Conservation (phyloP, 345 rosid species). For the Eucalyptus marginata region DNA sequence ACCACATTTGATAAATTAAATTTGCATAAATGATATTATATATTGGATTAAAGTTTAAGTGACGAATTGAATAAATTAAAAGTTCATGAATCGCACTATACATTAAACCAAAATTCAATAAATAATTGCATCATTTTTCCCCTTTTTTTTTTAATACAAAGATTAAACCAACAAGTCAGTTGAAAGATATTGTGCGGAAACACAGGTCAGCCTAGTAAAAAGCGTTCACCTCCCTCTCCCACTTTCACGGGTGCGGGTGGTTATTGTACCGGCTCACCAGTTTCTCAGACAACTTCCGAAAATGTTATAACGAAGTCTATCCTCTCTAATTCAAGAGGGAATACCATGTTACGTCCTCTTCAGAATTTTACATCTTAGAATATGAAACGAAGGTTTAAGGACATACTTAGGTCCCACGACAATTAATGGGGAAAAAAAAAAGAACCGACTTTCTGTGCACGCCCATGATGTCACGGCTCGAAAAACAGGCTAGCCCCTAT, state of each 20-base stretch:
- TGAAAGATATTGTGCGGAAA: accelerated
- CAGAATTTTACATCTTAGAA: too few species aligned
- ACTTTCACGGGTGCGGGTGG: too few species aligned
- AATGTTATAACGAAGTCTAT: accelerated
- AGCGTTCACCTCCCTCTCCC: too few species aligned
- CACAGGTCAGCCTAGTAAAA: too few species aligned
- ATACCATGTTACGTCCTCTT: too few species aligned
- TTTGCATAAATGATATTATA: too few species aligned
- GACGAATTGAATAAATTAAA: accelerated
- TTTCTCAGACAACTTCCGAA: accelerated
- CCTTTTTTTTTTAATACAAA: accelerated
- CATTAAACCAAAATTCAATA: accelerated
- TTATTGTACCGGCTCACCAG: too few species aligned
- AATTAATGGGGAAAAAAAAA: accelerated
- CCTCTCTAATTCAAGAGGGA: too few species aligned
- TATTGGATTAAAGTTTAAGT: accelerated
- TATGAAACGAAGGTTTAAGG: too few species aligned
- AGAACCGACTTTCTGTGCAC: neutral
- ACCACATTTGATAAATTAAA: too few species aligned
- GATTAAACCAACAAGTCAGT: too few species aligned
- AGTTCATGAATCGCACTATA: accelerated
- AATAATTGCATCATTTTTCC: too few species aligned
- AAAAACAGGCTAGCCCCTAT: neutral
- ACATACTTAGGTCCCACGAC: neutral
- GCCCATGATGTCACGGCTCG: neutral